Evolutionary conservation across 768 basidiomycete species (phyloP).

Genomic region (Coprinopsis strossmayeri): DNA sequence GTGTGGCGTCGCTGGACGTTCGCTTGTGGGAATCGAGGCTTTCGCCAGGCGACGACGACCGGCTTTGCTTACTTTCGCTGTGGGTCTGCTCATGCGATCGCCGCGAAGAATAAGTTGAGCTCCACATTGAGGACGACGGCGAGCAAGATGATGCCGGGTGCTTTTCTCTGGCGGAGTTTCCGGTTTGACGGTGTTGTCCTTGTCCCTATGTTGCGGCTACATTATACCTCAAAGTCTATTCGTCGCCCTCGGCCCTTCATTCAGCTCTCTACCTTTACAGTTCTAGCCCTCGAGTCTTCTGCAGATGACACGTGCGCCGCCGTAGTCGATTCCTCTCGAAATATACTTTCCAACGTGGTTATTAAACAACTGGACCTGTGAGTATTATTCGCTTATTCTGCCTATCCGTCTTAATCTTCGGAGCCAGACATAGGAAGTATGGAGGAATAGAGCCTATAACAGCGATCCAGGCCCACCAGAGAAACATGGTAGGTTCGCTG

Average conservation of each 20-base stretch:
- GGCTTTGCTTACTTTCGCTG: slow-evolving; percentile 22
- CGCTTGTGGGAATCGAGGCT: slow-evolving; percentile 27
- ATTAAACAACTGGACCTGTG: slow-evolving; percentile 71
- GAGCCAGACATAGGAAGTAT: slow-evolving; percentile 44
- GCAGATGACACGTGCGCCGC: slow-evolving; percentile 95
- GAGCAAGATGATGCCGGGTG: not conserved
- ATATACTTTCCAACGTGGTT: slow-evolving; percentile 80
- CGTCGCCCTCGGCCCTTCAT: not conserved
- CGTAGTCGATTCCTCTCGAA: slow-evolving; percentile 63
- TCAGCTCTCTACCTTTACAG: slow-evolving; percentile 15
- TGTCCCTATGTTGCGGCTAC: not conserved
- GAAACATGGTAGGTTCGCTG: slow-evolving; percentile 52
- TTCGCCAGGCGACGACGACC: slow-evolving; percentile 29
- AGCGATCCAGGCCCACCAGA: slow-evolving; percentile 75
- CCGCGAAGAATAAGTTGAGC: slow-evolving; percentile 26
- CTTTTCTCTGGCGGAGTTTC: not conserved
- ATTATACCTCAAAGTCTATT: not conserved
- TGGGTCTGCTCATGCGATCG: slow-evolving; percentile 34
- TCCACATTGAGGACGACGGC: slow-evolving; percentile 19
- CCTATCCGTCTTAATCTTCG: slow-evolving; percentile 2
- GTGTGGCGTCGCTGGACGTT: slow-evolving; percentile 45
- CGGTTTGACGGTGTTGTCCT: slow-evolving; percentile 1
- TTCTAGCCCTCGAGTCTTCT: slow-evolving; percentile 78
- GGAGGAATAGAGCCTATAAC: slow-evolving; percentile 77
- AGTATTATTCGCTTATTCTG: slow-evolving; percentile 14